phyloP scores from a whole-genome alignment of 2,329 filamentous ascomycete genomes.

The Sporothrix curviconia region DNA sequence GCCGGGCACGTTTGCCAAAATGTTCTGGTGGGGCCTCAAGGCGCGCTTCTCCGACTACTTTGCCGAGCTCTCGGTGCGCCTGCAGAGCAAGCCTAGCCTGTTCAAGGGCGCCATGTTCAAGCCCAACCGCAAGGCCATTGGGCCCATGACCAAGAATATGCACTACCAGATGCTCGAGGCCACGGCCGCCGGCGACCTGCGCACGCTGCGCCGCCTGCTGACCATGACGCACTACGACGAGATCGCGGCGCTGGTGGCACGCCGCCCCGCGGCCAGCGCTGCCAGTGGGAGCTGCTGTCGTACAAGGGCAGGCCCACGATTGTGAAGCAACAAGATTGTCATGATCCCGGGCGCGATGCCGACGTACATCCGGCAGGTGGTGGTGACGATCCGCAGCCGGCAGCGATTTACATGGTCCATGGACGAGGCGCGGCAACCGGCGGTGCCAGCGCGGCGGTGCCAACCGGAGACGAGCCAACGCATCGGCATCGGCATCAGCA shows the following conservation, averaged over 20 bases:
- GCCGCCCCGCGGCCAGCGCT: conserved; percentile 40
- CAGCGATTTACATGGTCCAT: conserved; percentile 46
- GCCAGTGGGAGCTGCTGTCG: conserved; percentile 49
- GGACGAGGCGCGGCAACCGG: too few species aligned
- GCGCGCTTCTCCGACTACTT: conserved; percentile 32
- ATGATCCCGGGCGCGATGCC: conserved; percentile 38
- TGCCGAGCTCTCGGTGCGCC: conserved; percentile 34
- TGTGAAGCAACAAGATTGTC: conserved; percentile 47
- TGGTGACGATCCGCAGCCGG: conserved; percentile 52
- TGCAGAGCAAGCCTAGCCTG: conserved; percentile 40
- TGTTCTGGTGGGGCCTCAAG: conserved; percentile 33
- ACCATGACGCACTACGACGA: conserved; percentile 41
- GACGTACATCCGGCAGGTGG: conserved; percentile 39
- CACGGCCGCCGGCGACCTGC: conserved; percentile 52
- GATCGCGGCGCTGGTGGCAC: conserved; percentile 48
- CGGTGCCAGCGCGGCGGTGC: too few species aligned
- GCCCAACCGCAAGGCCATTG: conserved; percentile 34
- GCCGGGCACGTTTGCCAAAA: conserved; percentile 27
- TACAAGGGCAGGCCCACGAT: conserved; percentile 46
- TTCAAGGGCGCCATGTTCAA: conserved; percentile 39
- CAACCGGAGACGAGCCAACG: too few species aligned
- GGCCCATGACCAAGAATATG: conserved; percentile 50
- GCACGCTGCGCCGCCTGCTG: conserved; percentile 47
- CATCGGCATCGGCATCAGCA: too few species aligned
- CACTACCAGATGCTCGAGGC: conserved; percentile 56